Evolutionary conservation across 306 rosid species (phyloP).

Genomic region (Pyrus communis): DNA sequence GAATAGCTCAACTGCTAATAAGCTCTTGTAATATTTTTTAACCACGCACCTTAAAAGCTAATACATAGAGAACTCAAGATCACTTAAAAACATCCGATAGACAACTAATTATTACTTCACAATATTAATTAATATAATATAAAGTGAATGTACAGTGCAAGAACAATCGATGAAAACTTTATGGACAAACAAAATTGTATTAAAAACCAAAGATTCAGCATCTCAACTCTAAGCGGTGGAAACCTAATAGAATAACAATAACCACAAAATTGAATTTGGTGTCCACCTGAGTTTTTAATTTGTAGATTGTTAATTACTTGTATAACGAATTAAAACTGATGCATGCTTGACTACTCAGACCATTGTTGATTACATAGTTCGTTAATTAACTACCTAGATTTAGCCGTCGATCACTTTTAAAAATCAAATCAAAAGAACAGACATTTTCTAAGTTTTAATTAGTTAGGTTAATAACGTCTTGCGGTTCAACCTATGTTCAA

Average conservation of each 20-base stretch:
- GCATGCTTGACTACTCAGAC: not conserved
- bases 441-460: not conserved
- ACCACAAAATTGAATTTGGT: not conserved
- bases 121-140: not conserved
- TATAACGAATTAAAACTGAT: not conserved
- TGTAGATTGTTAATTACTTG: not conserved
- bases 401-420: not conserved
- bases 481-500: not conserved
- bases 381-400: not conserved
- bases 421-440: not conserved
- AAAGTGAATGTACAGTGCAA: not conserved
- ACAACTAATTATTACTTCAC: not conserved
- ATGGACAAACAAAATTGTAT: not conserved
- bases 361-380: not conserved
- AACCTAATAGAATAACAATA: not conserved
- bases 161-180: not conserved
- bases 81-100: not conserved
- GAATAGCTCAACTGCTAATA: too few relatives aligned
- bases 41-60: too few relatives aligned
- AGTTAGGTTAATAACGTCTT: constrained; percentile 7
- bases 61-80: not conserved
- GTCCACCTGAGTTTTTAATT: not conserved
- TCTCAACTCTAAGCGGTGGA: not conserved
- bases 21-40: too few relatives aligned
- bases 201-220: not conserved